Base-by-base conservation (phyloP, 495 filamentous ascomycete species). In the Chaetomium fimeti region DNA sequence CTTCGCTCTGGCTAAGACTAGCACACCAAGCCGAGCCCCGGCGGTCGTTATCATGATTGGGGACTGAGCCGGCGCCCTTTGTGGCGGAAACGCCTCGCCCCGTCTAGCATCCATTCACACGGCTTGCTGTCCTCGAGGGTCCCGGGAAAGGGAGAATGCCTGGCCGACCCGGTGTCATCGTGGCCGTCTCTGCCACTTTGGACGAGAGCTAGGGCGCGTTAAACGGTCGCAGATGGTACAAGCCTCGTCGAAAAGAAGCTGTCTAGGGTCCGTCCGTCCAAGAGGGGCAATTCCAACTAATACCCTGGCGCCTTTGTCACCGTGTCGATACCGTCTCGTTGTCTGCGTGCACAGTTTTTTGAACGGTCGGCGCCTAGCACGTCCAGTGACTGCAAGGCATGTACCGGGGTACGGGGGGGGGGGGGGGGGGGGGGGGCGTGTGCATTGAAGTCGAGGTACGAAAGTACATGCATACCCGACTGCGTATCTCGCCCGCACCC, bases 321-420 rank as follows among this genome's bases (percentile, higher is more conserved):
- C 42, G 52, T 27, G 29, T 36, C 42, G 27, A 42, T 27, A 48
- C 27, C 61, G 53, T 18, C 18, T 38, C 43, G 52, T 57, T 40
- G 52, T 7, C n/a, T 45, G 60, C 25, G 60, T 54, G 38, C 60
- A 56, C 60, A 62, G 60, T 62, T 53, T 36, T 36, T 20, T 48
- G 61, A 56, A 63, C 40, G 42, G 61, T 51, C 61, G 42, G 61
- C 61, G 61, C 38, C 61, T 63, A 63, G 40, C 20, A 27, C 53
- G 52, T 47, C 38, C 24, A 40, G 9, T 2, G 61, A 20, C 52
- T 28, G 53, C 40, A 42, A 57, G n/a, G 43, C 7, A 20, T 49
- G 52, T 63, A 57, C 61, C 43, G n/a, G 52, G 61, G 61, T 57
- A 57, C 53, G 40, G 16, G 16, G 36, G 36, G 36, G 1, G 15